Conservation (phyloP, 306 rosid genomes). For the Senna siamea region DNA sequence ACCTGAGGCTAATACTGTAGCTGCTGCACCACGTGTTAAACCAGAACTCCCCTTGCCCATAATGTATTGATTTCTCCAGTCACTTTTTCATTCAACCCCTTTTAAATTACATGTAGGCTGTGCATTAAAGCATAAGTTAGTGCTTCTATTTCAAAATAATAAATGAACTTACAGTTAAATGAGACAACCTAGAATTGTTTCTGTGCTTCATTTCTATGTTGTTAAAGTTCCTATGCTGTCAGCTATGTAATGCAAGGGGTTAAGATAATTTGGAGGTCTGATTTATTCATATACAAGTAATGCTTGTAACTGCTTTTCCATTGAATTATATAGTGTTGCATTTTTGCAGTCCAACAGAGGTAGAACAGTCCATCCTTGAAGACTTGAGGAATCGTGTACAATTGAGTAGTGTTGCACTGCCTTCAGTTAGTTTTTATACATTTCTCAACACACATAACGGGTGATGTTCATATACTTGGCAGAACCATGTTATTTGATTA, state of each 20-base stretch:
- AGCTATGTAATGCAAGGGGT: neutral
- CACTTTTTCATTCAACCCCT: constrained; percentile 8
- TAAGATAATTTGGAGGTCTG: constrained; percentile 27
- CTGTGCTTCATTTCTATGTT: constrained; percentile 27
- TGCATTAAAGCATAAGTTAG: constrained; percentile 11
- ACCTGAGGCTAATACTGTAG: constrained; percentile 60
- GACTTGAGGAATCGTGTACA: constrained; percentile 97
- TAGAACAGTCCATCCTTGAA: constrained; percentile 92
- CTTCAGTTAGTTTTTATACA: constrained; percentile 94
- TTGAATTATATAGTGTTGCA: constrained; percentile 38
- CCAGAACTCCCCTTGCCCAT: constrained; percentile 83
- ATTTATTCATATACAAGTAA: constrained; percentile 12
- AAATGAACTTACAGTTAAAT: neutral
- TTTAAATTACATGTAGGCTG: constrained; percentile 11
- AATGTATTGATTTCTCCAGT: constrained; percentile 62
- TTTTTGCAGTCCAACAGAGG: constrained; percentile 77
- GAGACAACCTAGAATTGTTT: neutral
- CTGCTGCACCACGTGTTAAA: constrained; percentile 88
- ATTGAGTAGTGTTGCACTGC: constrained; percentile 83
- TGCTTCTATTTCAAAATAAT: constrained; percentile 18
- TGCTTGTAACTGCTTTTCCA: neutral
- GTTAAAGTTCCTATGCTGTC: constrained; percentile 29
- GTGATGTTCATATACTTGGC: constrained; percentile 49
- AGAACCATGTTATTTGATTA: constrained; percentile 30
- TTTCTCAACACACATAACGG: constrained; percentile 84